Evolutionary conservation across 2,329 filamentous ascomycete species (phyloP).

Genomic region (Plectosphaerella cucumerina): DNA sequence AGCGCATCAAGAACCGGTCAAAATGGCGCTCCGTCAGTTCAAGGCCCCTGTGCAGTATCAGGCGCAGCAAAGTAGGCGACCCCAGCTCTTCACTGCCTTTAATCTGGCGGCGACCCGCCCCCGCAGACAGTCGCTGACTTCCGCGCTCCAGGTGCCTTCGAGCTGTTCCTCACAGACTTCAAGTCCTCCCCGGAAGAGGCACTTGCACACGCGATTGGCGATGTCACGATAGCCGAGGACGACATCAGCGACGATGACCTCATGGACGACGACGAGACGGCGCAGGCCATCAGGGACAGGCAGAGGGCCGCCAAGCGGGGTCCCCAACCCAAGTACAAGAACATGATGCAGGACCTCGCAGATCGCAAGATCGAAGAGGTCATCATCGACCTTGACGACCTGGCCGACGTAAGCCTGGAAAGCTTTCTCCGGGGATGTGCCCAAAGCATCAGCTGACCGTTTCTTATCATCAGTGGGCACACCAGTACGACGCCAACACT

Average conservation of each 20-base stretch:
- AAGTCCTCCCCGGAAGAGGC: constrained; percentile 71
- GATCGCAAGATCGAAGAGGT: constrained; percentile 76
- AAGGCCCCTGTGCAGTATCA: constrained; percentile 80
- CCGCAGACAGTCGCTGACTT: constrained; percentile 19
- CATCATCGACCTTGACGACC: constrained; percentile 83
- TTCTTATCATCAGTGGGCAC: constrained; percentile 62
- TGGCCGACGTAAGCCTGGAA: constrained; percentile 58
- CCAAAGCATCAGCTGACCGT: neutral
- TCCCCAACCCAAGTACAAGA: constrained; percentile 82
- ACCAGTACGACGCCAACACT: constrained; percentile 57
- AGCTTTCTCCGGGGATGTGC: constrained; percentile 53
- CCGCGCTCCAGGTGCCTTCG: constrained; percentile 62
- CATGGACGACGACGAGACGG: constrained; percentile 69
- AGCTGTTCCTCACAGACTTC: constrained; percentile 83
- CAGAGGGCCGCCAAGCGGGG: constrained; percentile 43
- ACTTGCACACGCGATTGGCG: constrained; percentile 76
- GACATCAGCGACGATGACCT: constrained; percentile 86
- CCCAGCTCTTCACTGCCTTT: too few relatives aligned
- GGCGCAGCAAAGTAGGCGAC: constrained; percentile 68
- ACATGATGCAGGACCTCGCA: constrained; percentile 80
- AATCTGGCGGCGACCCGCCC: too few relatives aligned
- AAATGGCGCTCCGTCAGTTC: constrained; percentile 83
- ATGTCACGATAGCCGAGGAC: constrained; percentile 83
- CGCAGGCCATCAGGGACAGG: constrained; percentile 33
- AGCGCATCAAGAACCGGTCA: constrained; percentile 15